Base-by-base conservation (phyloP, 768 basidiomycete genomes). In the Auriscalpium microsporum region DNA sequence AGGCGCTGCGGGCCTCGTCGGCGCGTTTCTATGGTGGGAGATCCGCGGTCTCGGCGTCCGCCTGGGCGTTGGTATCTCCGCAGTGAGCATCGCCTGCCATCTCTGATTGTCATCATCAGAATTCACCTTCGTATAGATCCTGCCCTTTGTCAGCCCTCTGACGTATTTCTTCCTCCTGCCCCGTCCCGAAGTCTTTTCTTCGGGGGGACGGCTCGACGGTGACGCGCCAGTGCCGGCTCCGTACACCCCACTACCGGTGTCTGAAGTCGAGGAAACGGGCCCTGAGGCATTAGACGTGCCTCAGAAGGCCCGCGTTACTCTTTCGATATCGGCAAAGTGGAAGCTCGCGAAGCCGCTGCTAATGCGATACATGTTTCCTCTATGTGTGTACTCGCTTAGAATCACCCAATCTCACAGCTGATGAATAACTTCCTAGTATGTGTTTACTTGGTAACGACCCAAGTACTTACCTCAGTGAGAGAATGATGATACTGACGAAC, bases 1-100 rank as follows among this genome's bases (percentile, higher is more conserved):
- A 0, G 95, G 95, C 1, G 91, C 88, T 5, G 95, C 95, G 0
- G 95, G 95, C 0, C 80, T 99, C 1, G 87, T 86, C 1, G 95
- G 95, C 8, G 93, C 95, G 0, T 87, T 88, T 40, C 65, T 96
- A 11, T 98, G 96, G 96, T 98, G 95, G 95, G 77, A 92, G 59
- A 72, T 98, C 4, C 77, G 96, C 17, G 80, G 82, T 1, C 70
- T 95, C 0, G 95, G 96, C 19, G 91, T 99, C 6, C 79, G 83
- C 45, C 63, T 74, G 10, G 96, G 94, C 1, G 83, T 98, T 21
- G 89, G 90, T 2, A 64, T 95, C 19, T 92, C 90, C 10, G 80
- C 90, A 13, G 91, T 91, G 65, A 38, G 87, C 66, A 28, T 35
- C 17, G 28, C 45, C 23, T 40, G 40, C 13, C 13, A 56, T 33